Conservation (phyloP, 1,284 basidiomycete genomes). For the Ganoderma sinense region DNA sequence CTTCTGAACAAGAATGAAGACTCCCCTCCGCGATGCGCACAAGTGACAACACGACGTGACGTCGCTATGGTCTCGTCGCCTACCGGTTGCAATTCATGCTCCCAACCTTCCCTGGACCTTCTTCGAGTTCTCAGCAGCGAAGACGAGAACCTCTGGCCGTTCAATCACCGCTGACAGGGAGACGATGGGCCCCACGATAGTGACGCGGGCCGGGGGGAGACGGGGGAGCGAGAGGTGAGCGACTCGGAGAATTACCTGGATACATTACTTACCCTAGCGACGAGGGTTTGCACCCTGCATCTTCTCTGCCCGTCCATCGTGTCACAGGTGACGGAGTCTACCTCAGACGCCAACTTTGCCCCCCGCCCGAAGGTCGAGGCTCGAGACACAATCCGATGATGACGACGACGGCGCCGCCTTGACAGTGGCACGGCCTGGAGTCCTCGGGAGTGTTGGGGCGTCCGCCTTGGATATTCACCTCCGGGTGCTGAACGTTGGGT, state of each 20-base stretch:
- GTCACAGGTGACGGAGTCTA: neutral
- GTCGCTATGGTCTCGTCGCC: neutral
- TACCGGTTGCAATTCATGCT: neutral
- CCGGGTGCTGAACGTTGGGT: neutral
- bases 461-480: neutral
- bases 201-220: neutral
- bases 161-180: neutral
- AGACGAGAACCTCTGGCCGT: neutral
- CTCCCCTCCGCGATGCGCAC: neutral
- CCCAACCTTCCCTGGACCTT: neutral
- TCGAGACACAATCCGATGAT: neutral
- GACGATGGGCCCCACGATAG: neutral
- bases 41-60: slow-evolving; percentile 1
- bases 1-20: neutral
- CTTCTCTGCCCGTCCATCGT: neutral
- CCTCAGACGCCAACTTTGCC: neutral
- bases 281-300: slow-evolving; percentile 22
- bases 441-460: neutral
- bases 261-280: slow-evolving; percentile 21
- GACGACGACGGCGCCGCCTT: neutral
- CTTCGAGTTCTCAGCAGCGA: neutral
- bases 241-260: neutral
- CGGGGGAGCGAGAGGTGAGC: neutral
- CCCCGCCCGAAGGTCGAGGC: neutral
- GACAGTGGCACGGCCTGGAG: neutral